These are phyloP conservation scores for Diutina siamensis DNA, from an alignment of 1,139 yeast species.

Conservation along the genomic window DNA sequence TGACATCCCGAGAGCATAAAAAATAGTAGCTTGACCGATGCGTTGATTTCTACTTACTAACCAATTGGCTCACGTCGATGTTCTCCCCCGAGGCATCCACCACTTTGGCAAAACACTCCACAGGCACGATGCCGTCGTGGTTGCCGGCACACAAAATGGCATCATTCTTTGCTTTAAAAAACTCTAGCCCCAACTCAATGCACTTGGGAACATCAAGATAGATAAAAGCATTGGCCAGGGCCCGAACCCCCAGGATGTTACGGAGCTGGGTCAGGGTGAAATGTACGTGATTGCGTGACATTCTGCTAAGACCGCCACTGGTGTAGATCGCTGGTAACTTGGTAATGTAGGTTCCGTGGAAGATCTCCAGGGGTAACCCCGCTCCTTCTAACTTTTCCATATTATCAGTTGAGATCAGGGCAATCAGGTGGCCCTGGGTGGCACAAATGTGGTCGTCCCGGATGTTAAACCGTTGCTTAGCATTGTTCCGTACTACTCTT, in stretches of 20 bases:
- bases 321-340: constrained; percentile 39
- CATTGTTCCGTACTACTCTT: constrained; percentile 51
- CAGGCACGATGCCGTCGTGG: constrained; percentile 6
- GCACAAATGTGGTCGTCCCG: constrained; percentile 52
- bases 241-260: constrained; percentile 54
- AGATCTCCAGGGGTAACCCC: constrained; percentile 20
- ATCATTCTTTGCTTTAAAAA: constrained; percentile 57
- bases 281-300: constrained; percentile 81
- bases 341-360: constrained; percentile 70
- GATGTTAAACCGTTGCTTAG: constrained; percentile 56
- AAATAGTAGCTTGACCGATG: no score
- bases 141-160: constrained; percentile 66
- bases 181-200: constrained; percentile 35
- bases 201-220: constrained; percentile 45
- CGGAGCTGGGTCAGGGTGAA: constrained; percentile 30
- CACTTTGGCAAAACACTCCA: not conserved
- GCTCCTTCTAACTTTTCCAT: constrained; percentile 24
- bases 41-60: no score
- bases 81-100: not conserved
- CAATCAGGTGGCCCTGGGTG: constrained; percentile 81
- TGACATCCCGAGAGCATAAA: no score
- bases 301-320: constrained; percentile 48
- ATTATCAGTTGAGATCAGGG: constrained; percentile 28
- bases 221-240: constrained; percentile 47
- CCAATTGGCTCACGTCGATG: no score